Base-by-base conservation (phyloP, 345 rosid species). In the Cardamine chenopodiifolia region DNA sequence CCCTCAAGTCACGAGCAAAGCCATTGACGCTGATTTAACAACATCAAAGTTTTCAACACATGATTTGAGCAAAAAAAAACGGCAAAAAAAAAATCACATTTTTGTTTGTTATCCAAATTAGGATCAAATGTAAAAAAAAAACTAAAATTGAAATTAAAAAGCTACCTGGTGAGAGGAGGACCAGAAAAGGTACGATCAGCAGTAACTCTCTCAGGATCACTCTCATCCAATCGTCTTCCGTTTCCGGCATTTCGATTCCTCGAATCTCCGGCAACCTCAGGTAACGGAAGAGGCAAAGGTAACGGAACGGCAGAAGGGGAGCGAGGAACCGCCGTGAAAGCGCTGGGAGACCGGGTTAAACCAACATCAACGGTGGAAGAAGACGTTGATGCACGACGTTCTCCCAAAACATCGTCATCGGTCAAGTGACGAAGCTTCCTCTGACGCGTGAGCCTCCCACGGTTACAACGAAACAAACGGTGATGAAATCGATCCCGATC, bases 231-330 rank as follows among this genome's bases (percentile, higher is more conserved):
- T 17, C 56, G 69, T 76, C 81, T 78, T 12, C 72, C 78, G 20
- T 61, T 75, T 2, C 78, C 83, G 1, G 69, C 71, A 40, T 75
- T 81, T 12, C 73, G 84, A 45, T 72, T 70, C 56, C 83, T 78
- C 34, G 57, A 65, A 17, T 83, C 86, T 6, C 78, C 83, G 26
- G 79, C 75, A 19, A 83, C 76, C 6, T 82, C 89, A 0, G 85
- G 87, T 18, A 84, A 48, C 7, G 89, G 87, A 1, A 80, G 59
- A 54, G 96, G 96, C 39, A 89, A 69, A 7, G 96, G 96, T 49
- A 90, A 78, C 1, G 92, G 92, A 47, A 86, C 44, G 12, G 93
- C 86, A 11, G 86, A 63, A 17, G 83, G 52, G 0, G 83, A 80
- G 20, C 77, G 75, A 53, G 79, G 57, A 47, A 54, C 29, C n/a